phyloP scores from a whole-genome alignment of 306 rosid genomes.

The Casuarina cunninghamiana region DNA sequence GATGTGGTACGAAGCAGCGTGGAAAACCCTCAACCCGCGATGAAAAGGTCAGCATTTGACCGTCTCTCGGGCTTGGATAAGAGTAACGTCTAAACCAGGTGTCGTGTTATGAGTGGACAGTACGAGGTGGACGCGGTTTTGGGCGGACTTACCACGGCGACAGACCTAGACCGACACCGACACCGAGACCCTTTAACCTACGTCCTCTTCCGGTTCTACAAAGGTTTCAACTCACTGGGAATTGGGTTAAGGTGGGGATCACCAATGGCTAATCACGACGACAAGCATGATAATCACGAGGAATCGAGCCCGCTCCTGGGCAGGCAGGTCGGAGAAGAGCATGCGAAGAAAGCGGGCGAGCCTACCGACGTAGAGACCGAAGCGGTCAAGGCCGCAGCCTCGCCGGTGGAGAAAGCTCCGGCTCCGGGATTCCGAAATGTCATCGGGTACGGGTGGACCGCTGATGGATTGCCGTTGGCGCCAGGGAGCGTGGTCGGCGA shows the following conservation, averaged over 20 bases:
- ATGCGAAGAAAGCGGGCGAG: constrained; percentile 21
- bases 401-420: constrained; percentile 15
- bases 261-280: constrained; percentile 35
- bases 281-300: constrained; percentile 36
- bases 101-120: neutral
- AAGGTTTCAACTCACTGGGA: neutral
- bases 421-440: constrained; percentile 24
- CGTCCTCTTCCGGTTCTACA: neutral
- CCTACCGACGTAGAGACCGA: constrained; percentile 11
- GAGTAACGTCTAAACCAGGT: neutral
- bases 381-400: constrained; percentile 2
- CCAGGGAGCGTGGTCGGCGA: constrained; percentile 89
- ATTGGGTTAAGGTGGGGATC: neutral
- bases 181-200: no score
- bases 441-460: constrained; percentile 65
- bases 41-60: no score
- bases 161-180: neutral
- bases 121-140: constrained; percentile 22
- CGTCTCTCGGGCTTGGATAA: no score
- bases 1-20: no score
- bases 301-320: constrained; percentile 77
- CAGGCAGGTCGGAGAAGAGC: constrained; percentile 33
- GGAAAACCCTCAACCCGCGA: no score
- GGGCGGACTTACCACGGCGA: neutral
- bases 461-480: constrained; percentile 64